These are phyloP conservation scores for Corchorus capsularis DNA, from an alignment of 345 rosid genomes.

Conservation along the genomic window DNA sequence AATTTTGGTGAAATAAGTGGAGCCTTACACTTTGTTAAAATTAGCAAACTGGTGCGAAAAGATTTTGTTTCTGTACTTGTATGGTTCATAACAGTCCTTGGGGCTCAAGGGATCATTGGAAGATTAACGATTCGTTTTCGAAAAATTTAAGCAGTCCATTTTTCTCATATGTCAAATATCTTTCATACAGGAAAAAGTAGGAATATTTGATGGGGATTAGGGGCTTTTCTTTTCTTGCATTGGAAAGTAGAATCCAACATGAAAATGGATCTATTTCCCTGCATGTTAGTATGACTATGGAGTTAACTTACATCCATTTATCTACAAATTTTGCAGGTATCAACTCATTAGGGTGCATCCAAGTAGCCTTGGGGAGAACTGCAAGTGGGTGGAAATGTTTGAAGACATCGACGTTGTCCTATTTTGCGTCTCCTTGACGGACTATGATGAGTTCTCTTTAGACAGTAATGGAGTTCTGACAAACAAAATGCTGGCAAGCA, in stretches of 20 bases:
- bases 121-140: neutral
- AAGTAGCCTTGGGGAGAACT: constrained; percentile 65
- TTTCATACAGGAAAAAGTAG: neutral
- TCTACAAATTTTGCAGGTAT: constrained; percentile 49
- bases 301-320: neutral
- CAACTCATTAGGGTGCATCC: constrained; percentile 83
- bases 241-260: neutral
- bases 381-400: constrained; percentile 84
- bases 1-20: neutral
- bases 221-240: neutral
- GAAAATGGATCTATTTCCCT: too few relatives aligned
- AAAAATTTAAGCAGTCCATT: neutral
- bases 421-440: constrained; percentile 72
- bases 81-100: neutral
- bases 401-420: constrained; percentile 73
- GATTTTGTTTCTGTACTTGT: neutral
- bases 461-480: constrained; percentile 50
- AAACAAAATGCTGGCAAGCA: constrained; percentile 89
- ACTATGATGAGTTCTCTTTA: constrained; percentile 51
- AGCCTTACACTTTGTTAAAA: neutral
- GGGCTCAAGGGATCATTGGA: neutral
- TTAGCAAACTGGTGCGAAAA: neutral
- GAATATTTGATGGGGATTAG: neutral
- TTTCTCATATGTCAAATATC: neutral
- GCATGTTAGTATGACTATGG: neutral